Conservation (phyloP, 1,139 yeast genomes). For the Pneumocystis sp. region DNA sequence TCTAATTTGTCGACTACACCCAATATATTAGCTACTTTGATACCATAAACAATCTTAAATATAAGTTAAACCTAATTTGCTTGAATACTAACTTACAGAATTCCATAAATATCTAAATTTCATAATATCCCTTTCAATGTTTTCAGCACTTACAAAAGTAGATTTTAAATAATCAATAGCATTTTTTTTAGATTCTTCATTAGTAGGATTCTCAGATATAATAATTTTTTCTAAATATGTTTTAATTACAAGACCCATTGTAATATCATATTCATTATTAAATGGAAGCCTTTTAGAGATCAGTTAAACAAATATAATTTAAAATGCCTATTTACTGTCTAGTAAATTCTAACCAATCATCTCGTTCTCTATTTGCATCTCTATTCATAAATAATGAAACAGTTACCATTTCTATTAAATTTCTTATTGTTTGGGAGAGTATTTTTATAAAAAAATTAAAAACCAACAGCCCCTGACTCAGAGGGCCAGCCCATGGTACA, state of each 20-base stretch:
- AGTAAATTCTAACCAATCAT: slow-evolving; percentile 22
- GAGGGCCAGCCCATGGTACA: slow-evolving; percentile 53
- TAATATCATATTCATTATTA: slow-evolving; percentile 30
- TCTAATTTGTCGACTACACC: slow-evolving; percentile 27
- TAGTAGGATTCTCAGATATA: slow-evolving; percentile 13
- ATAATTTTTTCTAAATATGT: slow-evolving; percentile 24
- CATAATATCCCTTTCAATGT: slow-evolving; percentile 30
- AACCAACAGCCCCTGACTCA: slow-evolving; percentile 46
- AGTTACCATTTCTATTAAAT: slow-evolving; percentile 40
- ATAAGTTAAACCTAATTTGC: background rate
- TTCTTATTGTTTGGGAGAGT: slow-evolving; percentile 37
- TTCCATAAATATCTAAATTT: slow-evolving; percentile 32
- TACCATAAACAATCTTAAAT: slow-evolving; percentile 17
- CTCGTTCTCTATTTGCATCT: slow-evolving; percentile 30
- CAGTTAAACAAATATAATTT: slow-evolving; percentile 40
- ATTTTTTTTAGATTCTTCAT: slow-evolving; percentile 5
- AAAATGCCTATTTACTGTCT: background rate
- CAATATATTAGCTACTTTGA: slow-evolving; percentile 25
- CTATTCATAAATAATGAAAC: slow-evolving; percentile 41
- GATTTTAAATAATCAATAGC: slow-evolving; percentile 14
- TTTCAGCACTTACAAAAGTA: slow-evolving; percentile 22
- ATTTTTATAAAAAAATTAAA: slow-evolving; percentile 55
- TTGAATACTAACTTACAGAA: slow-evolving; percentile 6
- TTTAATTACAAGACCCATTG: slow-evolving; percentile 28
- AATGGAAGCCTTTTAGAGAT: slow-evolving; percentile 50